Base-by-base conservation (phyloP, 1,284 basidiomycete species). In the Ustilago bromivora region DNA sequence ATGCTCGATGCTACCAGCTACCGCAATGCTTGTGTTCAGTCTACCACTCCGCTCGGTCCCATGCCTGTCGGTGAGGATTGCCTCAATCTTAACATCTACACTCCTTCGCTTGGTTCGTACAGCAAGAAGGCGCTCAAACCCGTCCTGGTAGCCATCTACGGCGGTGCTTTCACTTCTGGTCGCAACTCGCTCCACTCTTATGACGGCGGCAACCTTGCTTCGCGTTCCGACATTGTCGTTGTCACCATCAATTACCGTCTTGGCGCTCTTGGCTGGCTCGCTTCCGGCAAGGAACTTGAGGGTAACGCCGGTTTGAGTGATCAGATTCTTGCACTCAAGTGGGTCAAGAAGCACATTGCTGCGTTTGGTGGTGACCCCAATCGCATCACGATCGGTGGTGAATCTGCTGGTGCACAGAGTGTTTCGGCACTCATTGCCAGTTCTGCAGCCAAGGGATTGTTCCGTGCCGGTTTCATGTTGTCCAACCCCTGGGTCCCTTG, bases 371-470 rank as follows among this genome's bases (percentile, higher is more conserved):
- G 93, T 11, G 86, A 89, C 71, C 74, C 79, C 2, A 41, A 89
- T 2, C 90, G 90, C 71, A 90, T 97, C 76, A 95, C 94, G 0
- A 80, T 97, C 36, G 93, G 93, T 34, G 95, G 95, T 6, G 94
- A 97, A 85, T 94, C 93, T 82, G 90, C 91, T 34, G 95, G 95
- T 54, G 95, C 92, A 3, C 43, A 73, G 59, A 69, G 66, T 35
- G 55, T 79, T 11, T 49, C 68, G 1, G 60, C 71, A 9, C 57
- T 79, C 31, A 51, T 79, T 5, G 52, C 66, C 1, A 66, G 65
- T 40, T 61, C 65, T 17, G 58, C 61, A 3, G 53, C 64, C 2
- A 65, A 62, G 36, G 73, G 72, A 6, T 52, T 77, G 23, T 77
- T 60, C 58, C 51, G 43, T 5, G 66, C 59, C 8, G 75, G 66